A percentile compares a stretch with the other conserved stretches of the same genome.
Evolutionary conservation across 805 yeast species (phyloP).

Genomic region (Yarrowia porcina): DNA sequence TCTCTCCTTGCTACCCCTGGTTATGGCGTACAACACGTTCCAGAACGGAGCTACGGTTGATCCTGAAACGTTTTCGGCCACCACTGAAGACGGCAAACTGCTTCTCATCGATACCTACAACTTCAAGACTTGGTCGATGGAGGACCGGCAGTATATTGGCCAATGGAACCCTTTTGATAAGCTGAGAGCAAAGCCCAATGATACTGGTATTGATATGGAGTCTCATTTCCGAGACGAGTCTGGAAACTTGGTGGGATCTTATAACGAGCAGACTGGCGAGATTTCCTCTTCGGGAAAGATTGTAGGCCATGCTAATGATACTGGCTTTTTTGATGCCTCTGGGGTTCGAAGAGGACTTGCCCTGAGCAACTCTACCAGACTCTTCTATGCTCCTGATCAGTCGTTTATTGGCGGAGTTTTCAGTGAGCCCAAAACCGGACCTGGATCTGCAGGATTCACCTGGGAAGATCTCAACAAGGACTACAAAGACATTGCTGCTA

Average conservation of each 20-base stretch:
- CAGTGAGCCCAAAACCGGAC: not conserved
- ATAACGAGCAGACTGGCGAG: not conserved
- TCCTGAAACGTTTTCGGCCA: not conserved
- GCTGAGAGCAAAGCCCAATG: not conserved
- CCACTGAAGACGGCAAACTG: not conserved
- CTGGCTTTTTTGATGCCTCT: not conserved
- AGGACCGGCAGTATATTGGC: not conserved
- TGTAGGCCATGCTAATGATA: slow-evolving; percentile 4
- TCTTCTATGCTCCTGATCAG: not conserved
- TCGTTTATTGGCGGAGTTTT: slow-evolving; percentile 7
- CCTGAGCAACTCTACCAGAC: not conserved
- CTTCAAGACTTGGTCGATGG: slow-evolving; percentile 9
- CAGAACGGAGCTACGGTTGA: not conserved
- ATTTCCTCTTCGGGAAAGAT: not conserved
- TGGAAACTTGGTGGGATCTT: not conserved
- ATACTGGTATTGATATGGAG: not conserved
- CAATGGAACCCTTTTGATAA: slow-evolving; percentile 1
- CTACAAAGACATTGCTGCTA: not conserved
- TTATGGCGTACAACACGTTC: not conserved
- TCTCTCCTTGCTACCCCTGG: not conserved
- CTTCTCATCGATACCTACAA: slow-evolving; percentile 1
- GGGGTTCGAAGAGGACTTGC: not conserved
- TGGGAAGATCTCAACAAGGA: not conserved
- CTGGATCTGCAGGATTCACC: not conserved
- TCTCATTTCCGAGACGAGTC: not conserved